Conservation (phyloP, 306 rosid genomes). For the Amphicarpaea edgeworthii region DNA sequence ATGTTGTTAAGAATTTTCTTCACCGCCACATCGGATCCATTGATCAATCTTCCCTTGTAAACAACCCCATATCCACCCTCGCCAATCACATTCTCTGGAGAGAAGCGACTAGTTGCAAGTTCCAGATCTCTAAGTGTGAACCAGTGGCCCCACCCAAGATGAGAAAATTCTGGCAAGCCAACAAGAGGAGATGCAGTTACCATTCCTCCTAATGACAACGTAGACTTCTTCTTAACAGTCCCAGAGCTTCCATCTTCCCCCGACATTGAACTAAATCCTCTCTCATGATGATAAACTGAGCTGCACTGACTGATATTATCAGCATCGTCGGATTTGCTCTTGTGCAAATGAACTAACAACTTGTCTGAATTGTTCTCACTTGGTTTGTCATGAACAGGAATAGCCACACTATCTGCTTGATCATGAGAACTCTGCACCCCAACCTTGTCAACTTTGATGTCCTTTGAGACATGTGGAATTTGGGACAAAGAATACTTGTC, state of each 20-base stretch:
- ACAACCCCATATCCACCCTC: slow-evolving; percentile 99
- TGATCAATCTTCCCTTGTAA: slow-evolving; percentile 81
- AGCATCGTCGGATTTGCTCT: slow-evolving; percentile 71
- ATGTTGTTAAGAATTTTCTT: slow-evolving; percentile 89
- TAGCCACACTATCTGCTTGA: slow-evolving; percentile 63
- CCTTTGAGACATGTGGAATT: slow-evolving; percentile 83
- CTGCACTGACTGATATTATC: slow-evolving; percentile 86
- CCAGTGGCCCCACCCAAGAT: slow-evolving; percentile 99
- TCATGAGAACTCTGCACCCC: slow-evolving; percentile 66
- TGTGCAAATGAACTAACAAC: slow-evolving; percentile 70
- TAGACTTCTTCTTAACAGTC: slow-evolving; percentile 63
- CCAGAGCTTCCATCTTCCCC: slow-evolving; percentile 90
- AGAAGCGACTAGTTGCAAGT: slow-evolving; percentile 77
- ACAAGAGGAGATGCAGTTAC: slow-evolving; percentile 85
- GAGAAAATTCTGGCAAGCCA: slow-evolving; percentile 92
- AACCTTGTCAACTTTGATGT: slow-evolving; percentile 82
- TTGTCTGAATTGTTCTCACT: slow-evolving; percentile 76
- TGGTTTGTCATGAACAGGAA: slow-evolving; percentile 61
- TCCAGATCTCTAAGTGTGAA: slow-evolving; percentile 95
- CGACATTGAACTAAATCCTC: slow-evolving; percentile 78
- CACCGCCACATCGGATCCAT: slow-evolving; percentile 97
- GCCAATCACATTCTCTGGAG: slow-evolving; percentile 82
- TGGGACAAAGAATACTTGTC: slow-evolving; percentile 71
- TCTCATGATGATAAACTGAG: slow-evolving; percentile 81
- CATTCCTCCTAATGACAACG: slow-evolving; percentile 62